Conservation (phyloP, 306 rosid genomes). For the Canavalia gladiata region DNA sequence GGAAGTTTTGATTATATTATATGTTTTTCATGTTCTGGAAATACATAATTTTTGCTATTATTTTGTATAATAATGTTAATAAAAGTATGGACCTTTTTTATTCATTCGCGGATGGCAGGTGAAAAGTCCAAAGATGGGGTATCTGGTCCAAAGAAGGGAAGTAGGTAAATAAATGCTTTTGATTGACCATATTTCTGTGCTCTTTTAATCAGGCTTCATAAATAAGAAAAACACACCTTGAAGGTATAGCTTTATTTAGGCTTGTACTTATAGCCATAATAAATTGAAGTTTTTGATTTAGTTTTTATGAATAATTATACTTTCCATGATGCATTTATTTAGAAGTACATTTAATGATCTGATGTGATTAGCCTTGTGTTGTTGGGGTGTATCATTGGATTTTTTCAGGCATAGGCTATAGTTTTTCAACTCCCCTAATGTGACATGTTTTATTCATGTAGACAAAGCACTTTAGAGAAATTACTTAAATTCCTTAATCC, state of each 20-base stretch:
- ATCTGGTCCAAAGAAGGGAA: slow-evolving; percentile 99
- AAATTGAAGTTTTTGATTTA: slow-evolving; percentile 25
- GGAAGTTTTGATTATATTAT: slow-evolving; percentile 50
- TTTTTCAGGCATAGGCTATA: slow-evolving; percentile 20
- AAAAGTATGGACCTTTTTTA: slow-evolving; percentile 97
- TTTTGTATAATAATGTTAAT: slow-evolving; percentile 83
- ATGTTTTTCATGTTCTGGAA: slow-evolving; percentile 66
- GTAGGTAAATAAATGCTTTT: slow-evolving; percentile 99
- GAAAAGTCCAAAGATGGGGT: slow-evolving; percentile 99
- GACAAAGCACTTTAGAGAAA: slow-evolving; percentile 16
- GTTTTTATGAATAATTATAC: slow-evolving; percentile 35
- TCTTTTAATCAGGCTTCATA: slow-evolving; percentile 66
- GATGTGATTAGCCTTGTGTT: background rate
- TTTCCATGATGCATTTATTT: slow-evolving; percentile 20
- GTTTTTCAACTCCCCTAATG: slow-evolving; percentile 32
- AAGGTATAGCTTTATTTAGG: slow-evolving; percentile 59
- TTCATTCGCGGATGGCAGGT: slow-evolving; percentile 99
- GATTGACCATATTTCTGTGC: slow-evolving; percentile 84
- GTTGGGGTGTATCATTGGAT: background rate
- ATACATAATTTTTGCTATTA: slow-evolving; percentile 69
- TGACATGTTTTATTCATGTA: slow-evolving; percentile 22
- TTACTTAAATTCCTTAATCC: slow-evolving; percentile 15
- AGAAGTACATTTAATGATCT: slow-evolving; percentile 11
- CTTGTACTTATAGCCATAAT: slow-evolving; percentile 32
- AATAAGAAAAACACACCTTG: slow-evolving; percentile 53